These are phyloP conservation scores for Soucietia sequanensis DNA, from an alignment of 805 yeast species.

Conservation along the genomic window DNA sequence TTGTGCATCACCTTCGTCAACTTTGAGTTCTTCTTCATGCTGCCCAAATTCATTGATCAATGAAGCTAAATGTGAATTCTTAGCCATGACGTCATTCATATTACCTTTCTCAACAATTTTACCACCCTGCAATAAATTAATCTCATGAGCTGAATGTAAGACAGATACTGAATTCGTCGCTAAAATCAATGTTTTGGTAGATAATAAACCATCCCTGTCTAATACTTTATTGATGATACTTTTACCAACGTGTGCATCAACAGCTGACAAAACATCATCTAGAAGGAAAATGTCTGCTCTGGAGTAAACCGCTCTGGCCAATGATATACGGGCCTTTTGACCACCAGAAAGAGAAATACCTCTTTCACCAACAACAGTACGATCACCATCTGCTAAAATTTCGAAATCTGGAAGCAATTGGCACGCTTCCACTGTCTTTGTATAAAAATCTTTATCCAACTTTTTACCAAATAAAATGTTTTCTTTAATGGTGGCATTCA, in stretches of 20 bases:
- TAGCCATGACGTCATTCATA: conserved; percentile 46
- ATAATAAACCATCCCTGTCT: conserved; percentile 28
- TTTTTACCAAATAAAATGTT: conserved; percentile 33
- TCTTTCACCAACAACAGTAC: conserved; percentile 42
- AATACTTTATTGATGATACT: conserved; percentile 30
- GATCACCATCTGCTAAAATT: conserved; percentile 38
- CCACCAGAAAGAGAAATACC: conserved; percentile 44
- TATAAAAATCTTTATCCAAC: conserved; percentile 29
- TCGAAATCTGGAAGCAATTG: conserved; percentile 33
- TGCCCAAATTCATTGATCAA: conserved; percentile 31
- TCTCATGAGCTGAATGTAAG: conserved; percentile 32
- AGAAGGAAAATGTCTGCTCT: conserved; percentile 39
- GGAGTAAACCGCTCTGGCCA: conserved; percentile 42
- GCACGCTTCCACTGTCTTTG: conserved; percentile 35
- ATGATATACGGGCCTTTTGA: conserved; percentile 40
- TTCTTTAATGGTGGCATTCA: conserved; percentile 39
- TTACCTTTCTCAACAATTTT: conserved; percentile 41
- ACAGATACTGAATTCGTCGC: conserved; percentile 41
- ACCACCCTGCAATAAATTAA: conserved; percentile 28
- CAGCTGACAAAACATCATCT: conserved; percentile 43
- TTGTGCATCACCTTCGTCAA: conserved; percentile 13
- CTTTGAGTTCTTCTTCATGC: conserved; percentile 9
- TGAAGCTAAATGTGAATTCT: conserved; percentile 31
- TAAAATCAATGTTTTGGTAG: conserved; percentile 32
- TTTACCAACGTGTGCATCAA: conserved; percentile 43